phyloP scores from a whole-genome alignment of 257 asterid species.

The Jaltomata sinuosa region DNA sequence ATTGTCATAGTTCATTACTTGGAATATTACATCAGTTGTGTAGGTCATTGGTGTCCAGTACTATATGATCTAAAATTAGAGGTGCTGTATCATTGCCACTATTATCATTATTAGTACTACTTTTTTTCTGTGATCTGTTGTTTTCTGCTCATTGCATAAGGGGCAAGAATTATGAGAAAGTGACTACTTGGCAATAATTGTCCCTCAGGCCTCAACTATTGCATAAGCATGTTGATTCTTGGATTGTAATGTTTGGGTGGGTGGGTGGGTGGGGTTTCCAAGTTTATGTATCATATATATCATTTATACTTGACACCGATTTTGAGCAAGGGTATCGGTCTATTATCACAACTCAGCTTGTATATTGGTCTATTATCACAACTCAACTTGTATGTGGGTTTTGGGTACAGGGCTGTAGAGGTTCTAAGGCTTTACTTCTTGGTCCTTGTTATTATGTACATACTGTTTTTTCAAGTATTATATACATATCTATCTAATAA shows the following conservation, averaged over 20 bases:
- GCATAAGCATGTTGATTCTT: not conserved
- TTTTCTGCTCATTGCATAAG: not conserved
- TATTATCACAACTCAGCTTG: not conserved
- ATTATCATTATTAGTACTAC: not conserved
- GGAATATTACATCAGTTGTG: not conserved
- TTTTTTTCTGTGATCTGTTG: not conserved
- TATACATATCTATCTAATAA: no score
- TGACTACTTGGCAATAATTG: not conserved
- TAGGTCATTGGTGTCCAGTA: not conserved
- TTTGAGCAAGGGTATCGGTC: not conserved
- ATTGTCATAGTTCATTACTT: not conserved
- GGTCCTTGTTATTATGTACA: no score
- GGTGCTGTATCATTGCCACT: not conserved
- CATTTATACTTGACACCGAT: not conserved
- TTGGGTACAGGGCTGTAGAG: no score
- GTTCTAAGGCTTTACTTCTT: no score
- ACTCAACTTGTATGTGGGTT: no score
- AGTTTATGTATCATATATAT: not conserved
- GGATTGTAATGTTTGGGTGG: not conserved
- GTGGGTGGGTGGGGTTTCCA: not conserved
- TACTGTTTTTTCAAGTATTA: no score
- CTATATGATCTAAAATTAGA: not conserved
- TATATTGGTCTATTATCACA: no score
- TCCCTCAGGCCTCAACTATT: no score
- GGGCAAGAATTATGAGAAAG: not conserved